Evolutionary conservation across 371 early-diverging fungal genomes (phyloP).

Genomic region (Mucor velutinosus): DNA sequence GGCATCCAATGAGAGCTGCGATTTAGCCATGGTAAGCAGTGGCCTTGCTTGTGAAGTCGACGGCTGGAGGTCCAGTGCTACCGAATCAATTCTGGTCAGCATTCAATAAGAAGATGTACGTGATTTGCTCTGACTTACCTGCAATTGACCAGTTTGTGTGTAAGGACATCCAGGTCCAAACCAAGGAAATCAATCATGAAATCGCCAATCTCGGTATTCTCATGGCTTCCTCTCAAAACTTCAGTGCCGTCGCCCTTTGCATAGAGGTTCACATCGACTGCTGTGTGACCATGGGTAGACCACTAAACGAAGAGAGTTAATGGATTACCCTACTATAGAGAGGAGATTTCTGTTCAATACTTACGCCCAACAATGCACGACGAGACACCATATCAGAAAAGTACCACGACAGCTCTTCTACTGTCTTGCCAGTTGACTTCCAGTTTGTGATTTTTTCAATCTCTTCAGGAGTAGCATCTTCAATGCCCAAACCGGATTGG

Average conservation of each 20-base stretch:
- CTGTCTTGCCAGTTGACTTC: constrained; percentile 16
- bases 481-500: constrained; percentile 67
- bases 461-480: constrained; percentile 67
- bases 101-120: neutral
- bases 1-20: neutral
- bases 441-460: constrained; percentile 41
- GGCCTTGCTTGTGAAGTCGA: neutral
- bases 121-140: neutral
- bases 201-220: constrained; percentile 88
- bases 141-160: constrained; percentile 35
- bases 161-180: constrained; percentile 66
- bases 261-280: constrained; percentile 92
- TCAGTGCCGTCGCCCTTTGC: constrained; percentile 63
- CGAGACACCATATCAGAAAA: constrained; percentile 73
- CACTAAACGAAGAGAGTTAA: constrained; percentile 51
- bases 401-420: constrained; percentile 45
- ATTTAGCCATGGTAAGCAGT: constrained; percentile 15
- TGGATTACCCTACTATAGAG: neutral
- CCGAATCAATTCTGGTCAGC: neutral
- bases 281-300: constrained; percentile 92
- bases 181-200: constrained; percentile 68
- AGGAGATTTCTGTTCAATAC: neutral
- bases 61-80: neutral
- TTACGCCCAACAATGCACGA: constrained; percentile 75
- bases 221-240: constrained; percentile 66